Conservation (phyloP, 768 basidiomycete species). For the Lactifluus hygrophoroides region DNA sequence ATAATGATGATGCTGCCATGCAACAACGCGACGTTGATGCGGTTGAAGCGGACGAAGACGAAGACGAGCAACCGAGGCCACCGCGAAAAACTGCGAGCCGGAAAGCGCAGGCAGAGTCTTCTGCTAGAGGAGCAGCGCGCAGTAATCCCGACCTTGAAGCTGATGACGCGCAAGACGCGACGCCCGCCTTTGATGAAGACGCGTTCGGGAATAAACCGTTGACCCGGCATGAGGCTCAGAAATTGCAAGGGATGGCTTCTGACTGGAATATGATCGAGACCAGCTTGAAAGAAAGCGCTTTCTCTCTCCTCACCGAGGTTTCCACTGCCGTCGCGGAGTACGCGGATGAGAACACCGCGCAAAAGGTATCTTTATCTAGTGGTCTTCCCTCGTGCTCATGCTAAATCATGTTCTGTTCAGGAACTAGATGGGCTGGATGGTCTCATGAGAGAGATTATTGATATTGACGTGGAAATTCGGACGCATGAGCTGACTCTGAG, state of each 20-base stretch:
- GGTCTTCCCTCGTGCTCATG: background rate
- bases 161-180: constrained; percentile 30
- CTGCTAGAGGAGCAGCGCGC: background rate
- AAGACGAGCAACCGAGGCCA: constrained; percentile 29
- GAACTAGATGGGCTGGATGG: constrained; percentile 50
- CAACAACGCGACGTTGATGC: constrained; percentile 29
- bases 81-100: constrained; percentile 26
- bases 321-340: constrained; percentile 55
- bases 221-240: constrained; percentile 40
- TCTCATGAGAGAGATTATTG: constrained; percentile 61
- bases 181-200: constrained; percentile 41
- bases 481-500: constrained; percentile 46
- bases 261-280: constrained; percentile 56
- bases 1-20: constrained; percentile 28
- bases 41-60: constrained; percentile 36
- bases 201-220: constrained; percentile 64
- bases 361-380: constrained; percentile 35
- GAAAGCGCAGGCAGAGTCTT: background rate
- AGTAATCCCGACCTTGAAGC: constrained; percentile 24
- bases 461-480: constrained; percentile 53
- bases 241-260: constrained; percentile 45
- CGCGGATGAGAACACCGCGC: constrained; percentile 43
- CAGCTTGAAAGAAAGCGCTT: constrained; percentile 37
- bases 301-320: constrained; percentile 41
- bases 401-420: constrained; percentile 28